Base-by-base conservation (phyloP, 2,329 filamentous ascomycete species). In the Talaromyces sp. region DNA sequence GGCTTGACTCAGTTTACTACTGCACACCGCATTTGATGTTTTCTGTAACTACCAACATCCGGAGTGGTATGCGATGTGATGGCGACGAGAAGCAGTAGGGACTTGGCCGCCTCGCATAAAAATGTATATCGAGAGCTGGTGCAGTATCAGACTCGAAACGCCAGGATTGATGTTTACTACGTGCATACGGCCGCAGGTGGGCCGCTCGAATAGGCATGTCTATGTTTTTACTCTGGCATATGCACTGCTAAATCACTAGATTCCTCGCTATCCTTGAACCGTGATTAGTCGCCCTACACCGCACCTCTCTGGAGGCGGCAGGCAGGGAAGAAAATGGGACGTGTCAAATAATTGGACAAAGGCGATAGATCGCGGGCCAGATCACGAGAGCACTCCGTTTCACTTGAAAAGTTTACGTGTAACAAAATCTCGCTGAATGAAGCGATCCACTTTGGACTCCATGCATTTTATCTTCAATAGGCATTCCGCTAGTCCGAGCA, bases 261-360 rank as follows among this genome's bases (percentile, higher is more conserved):
- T 25, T 39, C 31, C 8, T 37, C n/a, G 19, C n/a, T 37, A 56
- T 22, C 15, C 6, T 37, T 3, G 15, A 39, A 22, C 10, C 33
- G 25, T 39, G n/a, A 45, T 60, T 35, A 60, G 57, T 47, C 57
- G 57, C 57, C 57, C 41, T 47, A 60, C 41, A 60, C 57, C 57
- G 52, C 52, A 56, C 52, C 33, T 56, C 37, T 56, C 33, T 37
- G 9, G 6, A 56, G 15, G 52, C 33, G 52, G 33, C 52, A 56
- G 50, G 31, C 52, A 17, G 11, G 13, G 6, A 17, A 52, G 11
- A 22, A 56, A 60, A 47, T 22, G 27, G 41, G 35, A 60, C 41
- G 41, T 60, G 57, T 60, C 57, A 60, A 49, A 6, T 22, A 45
- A 33, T 11, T 27, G 31, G 50, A n/a, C n/a, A 54, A 54, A 33